Percentiles rank a stretch among this genome's conserved stretches.
Evolutionary conservation across 306 rosid species (phyloP).

Genomic region (Begonia peltatifolia): DNA sequence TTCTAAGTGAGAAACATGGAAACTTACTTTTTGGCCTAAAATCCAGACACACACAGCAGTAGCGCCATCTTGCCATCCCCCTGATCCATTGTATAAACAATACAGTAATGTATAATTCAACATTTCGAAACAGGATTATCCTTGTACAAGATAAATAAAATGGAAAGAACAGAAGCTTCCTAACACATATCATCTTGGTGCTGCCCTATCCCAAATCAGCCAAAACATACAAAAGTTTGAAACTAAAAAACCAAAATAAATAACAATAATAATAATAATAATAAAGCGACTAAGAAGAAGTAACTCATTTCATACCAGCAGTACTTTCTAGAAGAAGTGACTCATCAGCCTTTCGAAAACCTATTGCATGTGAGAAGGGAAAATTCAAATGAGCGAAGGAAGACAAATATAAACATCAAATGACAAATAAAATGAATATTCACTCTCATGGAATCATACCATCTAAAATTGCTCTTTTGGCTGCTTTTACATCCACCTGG

Average conservation of each 20-base stretch:
- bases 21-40: conserved; percentile 63
- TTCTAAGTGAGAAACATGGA: too few relatives aligned
- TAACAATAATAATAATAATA: too few relatives aligned
- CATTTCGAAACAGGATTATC: not conserved
- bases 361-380: conserved; percentile 15
- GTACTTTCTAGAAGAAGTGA: conserved; percentile 62
- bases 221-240: not conserved
- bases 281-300: not conserved
- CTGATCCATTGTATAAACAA: conserved; percentile 15
- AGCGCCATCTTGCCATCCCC: conserved; percentile 94
- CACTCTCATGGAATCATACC: conserved; percentile 26
- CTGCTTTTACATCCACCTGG: conserved; percentile 71
- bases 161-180: too few relatives aligned
- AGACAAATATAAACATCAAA: conserved; percentile 7
- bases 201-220: not conserved
- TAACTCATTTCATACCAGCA: conserved; percentile 27
- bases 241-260: too few relatives aligned
- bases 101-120: conserved; percentile 12
- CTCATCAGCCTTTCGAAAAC: conserved; percentile 72
- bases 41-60: conserved; percentile 87
- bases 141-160: too few relatives aligned
- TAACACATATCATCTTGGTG: not conserved
- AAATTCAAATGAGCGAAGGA: not conserved
- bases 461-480: conserved; percentile 71
- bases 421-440: conserved; percentile 1